Evolutionary conservation across 129 eudicot genomes (phyloP), one percentile per base, ranked within the genome.

Genomic region (Flaveria ramosissima): DNA sequence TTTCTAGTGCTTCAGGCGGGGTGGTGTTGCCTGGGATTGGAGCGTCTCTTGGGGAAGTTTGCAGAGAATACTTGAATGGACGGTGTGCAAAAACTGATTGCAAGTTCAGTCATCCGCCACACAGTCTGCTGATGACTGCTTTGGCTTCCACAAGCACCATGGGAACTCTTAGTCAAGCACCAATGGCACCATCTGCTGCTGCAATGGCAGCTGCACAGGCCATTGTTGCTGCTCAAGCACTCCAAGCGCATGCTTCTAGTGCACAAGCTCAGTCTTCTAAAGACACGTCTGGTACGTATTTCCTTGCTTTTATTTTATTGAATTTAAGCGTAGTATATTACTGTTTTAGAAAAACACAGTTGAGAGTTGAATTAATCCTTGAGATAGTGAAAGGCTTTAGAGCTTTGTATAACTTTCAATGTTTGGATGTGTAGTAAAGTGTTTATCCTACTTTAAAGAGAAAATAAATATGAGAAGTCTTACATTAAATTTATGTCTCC

Each of bases 191-290:
- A 66, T 89, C 99, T 85, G 99, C 99, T 63, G 99, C 99, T 80
- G 99, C 99, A 68, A 95, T 95, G 97, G 99, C 99, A 46, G 99
- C 99, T 66, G 99, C 99, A 61, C 99, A 95, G 82, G 99, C 99
- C 32, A 95, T 95, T 88, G 97, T 91, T 86, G 97, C 97, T 79
- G 99, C 99, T 70, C 97, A 95, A 83, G 96, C 97, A 41, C 94
- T 95, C 45, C 97, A 95, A 84, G 99, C 99, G 16, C 99, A 94
- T 80, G 92, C 98, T 80, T 86, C 90, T 26, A 88, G 85, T 80
- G 88, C 89, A 6, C 89, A 90, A 82, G 84, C 90, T 43, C 88
- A 85, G 47, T 83, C 98, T 23, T 60, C 78, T 52, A 93, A 75
- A 84, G 95, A 78, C 36, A 60, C 84, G 6, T 62, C 92, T 45